Evolutionary conservation across 352 stramenopile species (phyloP).

Genomic region (Phytophthora aleatoria): DNA sequence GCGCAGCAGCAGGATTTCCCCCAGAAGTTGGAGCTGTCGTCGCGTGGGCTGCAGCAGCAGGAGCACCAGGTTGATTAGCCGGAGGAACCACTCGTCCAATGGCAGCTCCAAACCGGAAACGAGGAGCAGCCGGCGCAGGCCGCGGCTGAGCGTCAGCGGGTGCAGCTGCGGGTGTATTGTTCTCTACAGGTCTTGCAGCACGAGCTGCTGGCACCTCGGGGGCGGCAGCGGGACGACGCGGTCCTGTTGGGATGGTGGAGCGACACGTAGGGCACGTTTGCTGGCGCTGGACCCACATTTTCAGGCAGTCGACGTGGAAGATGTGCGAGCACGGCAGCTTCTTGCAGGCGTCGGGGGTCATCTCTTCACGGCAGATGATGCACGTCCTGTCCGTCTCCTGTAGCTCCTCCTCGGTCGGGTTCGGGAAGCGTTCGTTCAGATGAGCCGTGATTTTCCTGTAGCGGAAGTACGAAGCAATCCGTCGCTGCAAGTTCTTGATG

Average conservation of each 20-base stretch:
- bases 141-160: slow-evolving; percentile 19
- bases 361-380: slow-evolving; percentile 97
- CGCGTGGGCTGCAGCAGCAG: slow-evolving; percentile 10
- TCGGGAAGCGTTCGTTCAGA: slow-evolving; percentile 96
- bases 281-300: slow-evolving; percentile 99
- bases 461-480: slow-evolving; percentile 86
- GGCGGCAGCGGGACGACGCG: slow-evolving; percentile 45
- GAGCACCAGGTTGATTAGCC: slow-evolving; percentile 21
- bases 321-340: slow-evolving; percentile 97
- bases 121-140: slow-evolving; percentile 26
- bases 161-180: slow-evolving; percentile 14
- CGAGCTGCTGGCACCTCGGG: slow-evolving; percentile 30
- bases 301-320: slow-evolving; percentile 97
- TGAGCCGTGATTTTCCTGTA: slow-evolving; percentile 96
- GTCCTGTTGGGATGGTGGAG: slow-evolving; percentile 91
- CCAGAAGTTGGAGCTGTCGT: slow-evolving; percentile 13
- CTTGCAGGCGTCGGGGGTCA: slow-evolving; percentile 91
- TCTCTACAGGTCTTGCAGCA: slow-evolving; percentile 28
- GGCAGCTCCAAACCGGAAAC: slow-evolving; percentile 35
- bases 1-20: slow-evolving; percentile 23
- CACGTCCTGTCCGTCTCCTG: slow-evolving; percentile 92
- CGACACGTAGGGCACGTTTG: slow-evolving; percentile 98
- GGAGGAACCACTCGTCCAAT: slow-evolving; percentile 35
- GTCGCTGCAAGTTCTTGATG: slow-evolving; percentile 84
- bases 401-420: slow-evolving; percentile 94